Evolutionary conservation across 257 asterid species (phyloP).

Genomic region (Rauvolfia tetraphylla): DNA sequence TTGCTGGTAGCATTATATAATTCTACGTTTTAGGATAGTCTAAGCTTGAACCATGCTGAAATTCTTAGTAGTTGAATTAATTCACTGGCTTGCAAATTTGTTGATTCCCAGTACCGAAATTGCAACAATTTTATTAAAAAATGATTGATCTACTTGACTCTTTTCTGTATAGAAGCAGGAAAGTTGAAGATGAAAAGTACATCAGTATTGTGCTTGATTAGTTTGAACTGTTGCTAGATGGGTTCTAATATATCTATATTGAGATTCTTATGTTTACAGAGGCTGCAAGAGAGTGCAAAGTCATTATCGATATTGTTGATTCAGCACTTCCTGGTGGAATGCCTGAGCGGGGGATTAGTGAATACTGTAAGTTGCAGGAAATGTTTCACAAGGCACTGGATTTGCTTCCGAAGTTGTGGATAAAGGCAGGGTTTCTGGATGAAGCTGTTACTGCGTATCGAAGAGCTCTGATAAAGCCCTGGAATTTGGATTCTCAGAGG

Average conservation of each 20-base stretch:
- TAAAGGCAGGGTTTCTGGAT: conserved; percentile 56
- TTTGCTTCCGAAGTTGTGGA: conserved; percentile 73
- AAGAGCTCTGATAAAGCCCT: conserved; percentile 65
- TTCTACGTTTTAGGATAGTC: background rate
- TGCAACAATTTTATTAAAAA: background rate
- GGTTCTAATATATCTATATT: conserved; percentile 16
- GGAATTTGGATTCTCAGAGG: conserved; percentile 67
- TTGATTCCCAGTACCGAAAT: background rate
- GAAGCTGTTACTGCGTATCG: conserved; percentile 71
- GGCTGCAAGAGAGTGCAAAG: conserved; percentile 85
- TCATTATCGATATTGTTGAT: conserved; percentile 73
- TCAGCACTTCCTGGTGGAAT: conserved; percentile 75
- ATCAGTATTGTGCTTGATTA: background rate
- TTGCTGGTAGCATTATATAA: background rate
- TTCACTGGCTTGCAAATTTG: background rate
- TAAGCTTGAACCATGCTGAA: background rate
- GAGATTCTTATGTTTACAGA: conserved; percentile 36
- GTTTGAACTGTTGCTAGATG: background rate
- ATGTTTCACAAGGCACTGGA: conserved; percentile 78
- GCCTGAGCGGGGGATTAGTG: conserved; percentile 32
- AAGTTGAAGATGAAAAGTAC: background rate
- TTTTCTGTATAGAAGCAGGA: background rate
- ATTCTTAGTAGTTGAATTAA: background rate
- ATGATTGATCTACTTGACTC: background rate
- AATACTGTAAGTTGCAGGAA: conserved; percentile 65